A percentile compares a stretch with the other conserved stretches of the same genome.
Conservation (phyloP, 2,329 filamentous ascomycete species). For the Ustulina deusta region DNA sequence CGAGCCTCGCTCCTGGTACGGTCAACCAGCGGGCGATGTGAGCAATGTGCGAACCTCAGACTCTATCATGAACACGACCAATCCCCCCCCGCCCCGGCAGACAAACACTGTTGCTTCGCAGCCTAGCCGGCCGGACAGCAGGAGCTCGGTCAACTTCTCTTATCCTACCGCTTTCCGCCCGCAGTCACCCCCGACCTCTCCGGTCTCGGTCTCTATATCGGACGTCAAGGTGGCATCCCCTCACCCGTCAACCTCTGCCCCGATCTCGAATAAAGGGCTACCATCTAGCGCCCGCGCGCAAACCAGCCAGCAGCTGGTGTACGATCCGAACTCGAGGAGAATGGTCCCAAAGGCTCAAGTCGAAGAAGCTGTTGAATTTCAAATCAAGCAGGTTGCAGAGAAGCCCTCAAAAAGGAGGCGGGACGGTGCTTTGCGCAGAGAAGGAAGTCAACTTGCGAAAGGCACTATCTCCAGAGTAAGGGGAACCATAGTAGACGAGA, state of each 20-base stretch:
- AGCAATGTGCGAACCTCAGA: conserved; percentile 61
- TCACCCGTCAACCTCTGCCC: conserved; percentile 38
- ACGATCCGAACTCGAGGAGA: conserved; percentile 74
- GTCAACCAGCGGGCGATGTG: conserved; percentile 58
- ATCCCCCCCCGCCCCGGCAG: conserved; percentile 49
- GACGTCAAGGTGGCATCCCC: conserved; percentile 37
- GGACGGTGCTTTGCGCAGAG: conserved; percentile 50
- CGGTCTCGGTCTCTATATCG: conserved; percentile 42
- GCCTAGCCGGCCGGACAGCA: conserved; percentile 60
- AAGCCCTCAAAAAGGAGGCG: conserved; percentile 58
- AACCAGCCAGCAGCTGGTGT: conserved; percentile 60
- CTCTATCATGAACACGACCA: conserved; percentile 55
- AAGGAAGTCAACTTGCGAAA: conserved; percentile 61
- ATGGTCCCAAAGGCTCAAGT: conserved; percentile 63
- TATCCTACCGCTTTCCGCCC: conserved; percentile 62
- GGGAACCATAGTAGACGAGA: conserved; percentile 59
- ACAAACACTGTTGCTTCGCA: conserved; percentile 44
- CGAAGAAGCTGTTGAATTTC: conserved; percentile 56
- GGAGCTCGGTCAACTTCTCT: conserved; percentile 68
- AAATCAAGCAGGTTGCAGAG: conserved; percentile 55
- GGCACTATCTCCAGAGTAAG: conserved; percentile 66
- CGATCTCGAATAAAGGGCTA: conserved; percentile 43
- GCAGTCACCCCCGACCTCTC: conserved; percentile 56
- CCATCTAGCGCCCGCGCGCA: conserved; percentile 38
- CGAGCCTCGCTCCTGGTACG: conserved; percentile 63